Base-by-base conservation (phyloP, 306 rosid genomes). In the Nissolia schottii region DNA sequence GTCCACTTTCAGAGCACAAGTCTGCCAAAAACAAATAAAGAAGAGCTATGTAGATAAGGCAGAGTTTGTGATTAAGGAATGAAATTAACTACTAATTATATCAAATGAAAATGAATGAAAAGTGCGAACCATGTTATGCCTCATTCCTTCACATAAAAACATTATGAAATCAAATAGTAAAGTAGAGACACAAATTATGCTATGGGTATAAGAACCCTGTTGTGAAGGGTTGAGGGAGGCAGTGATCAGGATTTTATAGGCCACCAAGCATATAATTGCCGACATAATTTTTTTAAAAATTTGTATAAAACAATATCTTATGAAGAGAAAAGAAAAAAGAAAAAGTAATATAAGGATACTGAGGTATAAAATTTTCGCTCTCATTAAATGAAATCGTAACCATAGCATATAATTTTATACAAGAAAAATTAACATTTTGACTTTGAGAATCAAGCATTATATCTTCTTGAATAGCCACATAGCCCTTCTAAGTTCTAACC, bases 1-100 rank as follows among this genome's bases (percentile, higher is more conserved):
- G 49, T 69, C 50, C 57, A 77, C 64, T 50, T 77, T 77, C 76
- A 69, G 40, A 31, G 76, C 71, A 9, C 81, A 70, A 8, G 13
- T 37, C 76, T 77, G 18, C 13, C 22, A 10, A 13, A 24, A 3
- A n/a, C 0, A 41, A 8, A 8, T n/a, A n/a, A 6, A 45, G n/a
- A 23, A 31, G 7, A 35, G 2, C 6, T 29, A 2, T 28, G 14
- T 15, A 15, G 3, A 29, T 46, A 6, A 43, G 49, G 18, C 3
- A n/a, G 53, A 16, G 22, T 46, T 15, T 46, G 50, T 14, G n/a
- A 40, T 40, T 18, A 35, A 48, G 60, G 9, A 18, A 31, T 18
- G 3, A 10, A 31, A 3, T 23, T 11, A 27, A 38, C 9, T 22
- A 67, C 14, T 0, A 3, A n/a, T n/a, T n/a, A n/a, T n/a, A n/a